Evolutionary conservation across 768 basidiomycete genomes (phyloP), one percentile per base, ranked within the genome.

Genomic region (Auricularia sp.): DNA sequence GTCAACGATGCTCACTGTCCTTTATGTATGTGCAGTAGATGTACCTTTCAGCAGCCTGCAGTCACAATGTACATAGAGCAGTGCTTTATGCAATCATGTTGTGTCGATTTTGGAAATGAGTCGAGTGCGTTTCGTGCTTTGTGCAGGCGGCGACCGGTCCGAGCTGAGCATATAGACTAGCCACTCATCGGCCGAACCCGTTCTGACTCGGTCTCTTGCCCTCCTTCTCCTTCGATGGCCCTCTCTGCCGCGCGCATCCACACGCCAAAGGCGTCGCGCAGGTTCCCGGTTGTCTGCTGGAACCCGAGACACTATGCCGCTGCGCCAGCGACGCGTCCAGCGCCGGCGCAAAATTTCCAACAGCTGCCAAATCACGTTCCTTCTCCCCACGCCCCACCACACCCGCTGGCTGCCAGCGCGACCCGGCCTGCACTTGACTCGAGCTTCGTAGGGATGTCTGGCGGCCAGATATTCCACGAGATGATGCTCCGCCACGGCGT

Each of bases 401-500:
- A 42, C 11, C 45, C 56, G 10, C 13, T 24, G 3, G 33, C 29
- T 5, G 54, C 65, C 34, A 61, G 56, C 56, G 21, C 56, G 56
- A 14, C 8, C 14, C 56, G 56, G 24, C 56, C 56, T 29, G 56
- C 37, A 3, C 69, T 74, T 45, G 92, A 94, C 74, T 82, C 86
- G 70, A 88, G 90, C 7, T 98, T 99, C 72, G 83, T 98, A 64
- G 97, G 96, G 61, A 83, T 95, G 75, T 92, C 93, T 24, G 96
- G 96, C 13, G 96, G 96, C 34, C 85, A 98, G 76, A 98, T 99
- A 73, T 97, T 99, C 80, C 94, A 99, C 76, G 96, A 99, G 78
- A 98, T 99, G 96, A 96, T 99, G 92, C 87, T 95, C 67, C 84
- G 96, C 58, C 97, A 99, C 73, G 85, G 83, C 65, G 95, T 98